Conservation (phyloP, 2,329 filamentous ascomycete genomes). For the Thielaviopsis populi region DNA sequence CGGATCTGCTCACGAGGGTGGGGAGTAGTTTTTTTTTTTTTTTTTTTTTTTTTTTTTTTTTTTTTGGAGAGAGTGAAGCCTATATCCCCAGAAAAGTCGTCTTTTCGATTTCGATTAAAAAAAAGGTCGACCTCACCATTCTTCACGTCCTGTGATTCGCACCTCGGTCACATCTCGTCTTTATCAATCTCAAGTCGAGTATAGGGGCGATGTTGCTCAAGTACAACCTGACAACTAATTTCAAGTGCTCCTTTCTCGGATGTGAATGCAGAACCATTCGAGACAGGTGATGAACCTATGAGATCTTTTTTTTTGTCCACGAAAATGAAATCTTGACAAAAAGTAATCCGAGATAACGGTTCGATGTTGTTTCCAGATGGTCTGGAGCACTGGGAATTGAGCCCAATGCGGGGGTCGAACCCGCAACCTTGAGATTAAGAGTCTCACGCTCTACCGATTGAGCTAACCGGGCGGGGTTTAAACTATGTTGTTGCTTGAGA, state of each 20-base stretch:
- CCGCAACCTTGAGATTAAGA: slow-evolving; percentile 39
- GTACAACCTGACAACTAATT: not conserved
- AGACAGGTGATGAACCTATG: no score
- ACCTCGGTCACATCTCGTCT: no score
- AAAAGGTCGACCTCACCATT: no score
- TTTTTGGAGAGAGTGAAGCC: no score
- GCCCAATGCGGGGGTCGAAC: slow-evolving; percentile 27
- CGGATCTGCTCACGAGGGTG: no score
- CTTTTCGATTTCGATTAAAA: no score
- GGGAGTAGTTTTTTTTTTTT: no score
- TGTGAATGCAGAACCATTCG: not conserved
- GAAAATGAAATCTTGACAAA: not conserved
- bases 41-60: no score
- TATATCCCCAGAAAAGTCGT: no score
- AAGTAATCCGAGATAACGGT: not conserved
- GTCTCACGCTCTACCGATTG: slow-evolving; percentile 62
- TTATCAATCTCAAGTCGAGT: no score
- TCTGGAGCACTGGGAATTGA: slow-evolving; percentile 18
- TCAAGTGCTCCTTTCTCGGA: not conserved
- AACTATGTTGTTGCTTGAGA: not conserved
- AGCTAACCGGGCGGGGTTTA: slow-evolving; percentile 40
- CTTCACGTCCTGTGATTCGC: no score
- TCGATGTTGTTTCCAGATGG: slow-evolving; percentile 12
- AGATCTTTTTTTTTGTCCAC: no score
- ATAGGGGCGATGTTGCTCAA: not conserved